Evolutionary conservation across 1,139 yeast species (phyloP), one percentile per base, ranked within the genome.

Genomic region (Yamadazyma blattariae): DNA sequence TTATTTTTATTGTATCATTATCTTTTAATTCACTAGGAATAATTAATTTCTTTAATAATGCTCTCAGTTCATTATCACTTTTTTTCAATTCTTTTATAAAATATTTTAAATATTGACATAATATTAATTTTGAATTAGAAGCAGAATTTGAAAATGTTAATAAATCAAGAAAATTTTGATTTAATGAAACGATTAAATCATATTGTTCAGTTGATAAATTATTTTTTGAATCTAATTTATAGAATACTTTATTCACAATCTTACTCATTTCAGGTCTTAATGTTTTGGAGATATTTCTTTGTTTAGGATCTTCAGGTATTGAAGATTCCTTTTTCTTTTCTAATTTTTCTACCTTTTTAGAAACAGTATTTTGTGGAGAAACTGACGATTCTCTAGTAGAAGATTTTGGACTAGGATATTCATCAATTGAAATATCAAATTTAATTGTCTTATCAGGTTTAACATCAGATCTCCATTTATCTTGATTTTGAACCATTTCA

Each of bases 51-150:
- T 55, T 64, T 14, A 67, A 40, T 23, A 51, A 40, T 12, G 40
- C 33, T 35, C 51, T 44, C 16, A 54, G 30, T 3, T 37, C 31
- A 25, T 43, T 42, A 11, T 41, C 54, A 13, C 30, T 35, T 35
- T 61, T 63, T 29, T 53, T 44, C 12, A 71, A 40, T 35, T 71
- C 77, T 44, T 67, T 67, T 31, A 69, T 45, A 8, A 70, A 47
- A 35, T 67, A 67, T 43, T 69, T 67, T 38, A 70, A 48, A 38
- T 61, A 67, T 40, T 67, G 75, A 35, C 67, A 67, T 5, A 64
- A 43, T 11, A 71, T 39, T 1, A 68, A 47, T 42, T 61, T 63
- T 31, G 49, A 48, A 30, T 50, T 41, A 15, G 32, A 34, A 5
- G 51, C 46, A 15, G 42, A 43, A 16, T 51, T 51, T 2, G 57